Base-by-base conservation (phyloP, 768 basidiomycete species). In the Solioccasus polychromus region DNA sequence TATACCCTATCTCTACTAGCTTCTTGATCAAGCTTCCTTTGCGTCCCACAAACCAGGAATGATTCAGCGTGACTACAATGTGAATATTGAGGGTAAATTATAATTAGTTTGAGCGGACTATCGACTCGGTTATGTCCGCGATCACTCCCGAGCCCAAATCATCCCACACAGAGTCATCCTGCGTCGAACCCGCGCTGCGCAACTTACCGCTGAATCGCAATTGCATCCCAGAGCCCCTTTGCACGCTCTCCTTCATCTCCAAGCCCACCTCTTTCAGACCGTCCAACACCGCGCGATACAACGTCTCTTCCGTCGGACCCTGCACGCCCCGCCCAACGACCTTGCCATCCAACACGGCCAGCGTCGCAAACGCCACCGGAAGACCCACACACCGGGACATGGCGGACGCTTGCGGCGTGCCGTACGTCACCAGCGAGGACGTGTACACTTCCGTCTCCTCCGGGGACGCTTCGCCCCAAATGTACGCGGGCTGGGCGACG, bases 311-410 rank as follows among this genome's bases (percentile, higher is more conserved):
- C 25, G 72, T 73, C 0, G 93, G 93, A 9, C 85, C 83, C 24
- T 65, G 71, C 3, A 92, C 91, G 15, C 91, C 91, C 26, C 81
- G 67, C 1, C 52, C 42, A 65, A 63, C 68, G 2, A 59, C 55
- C 44, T 70, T 67, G 1, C 85, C 88, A 59, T 90, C 85, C 30
- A 88, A 64, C 5, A 92, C 73, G 26, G 73, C 71, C 54, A 87
- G 61, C 2, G 91, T 82, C 2, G 91, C 91, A 57, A 92, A 79
- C 1, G 88, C 93, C 7, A 94, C 80, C 0, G 93, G 93, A 35
- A 93, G 66, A 4, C 92, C 92, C 15, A 96, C 93, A 3, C 88
- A 90, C 24, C 82, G 73, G n/a, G 91, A 80, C 93, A 96, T 96
- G 5, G 93, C 93, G 0, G 87, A 86, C 3, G 75, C 77, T 1